Conservation (phyloP, 2,329 filamentous ascomycete genomes). For the Paracoccidioides lutzii region DNA sequence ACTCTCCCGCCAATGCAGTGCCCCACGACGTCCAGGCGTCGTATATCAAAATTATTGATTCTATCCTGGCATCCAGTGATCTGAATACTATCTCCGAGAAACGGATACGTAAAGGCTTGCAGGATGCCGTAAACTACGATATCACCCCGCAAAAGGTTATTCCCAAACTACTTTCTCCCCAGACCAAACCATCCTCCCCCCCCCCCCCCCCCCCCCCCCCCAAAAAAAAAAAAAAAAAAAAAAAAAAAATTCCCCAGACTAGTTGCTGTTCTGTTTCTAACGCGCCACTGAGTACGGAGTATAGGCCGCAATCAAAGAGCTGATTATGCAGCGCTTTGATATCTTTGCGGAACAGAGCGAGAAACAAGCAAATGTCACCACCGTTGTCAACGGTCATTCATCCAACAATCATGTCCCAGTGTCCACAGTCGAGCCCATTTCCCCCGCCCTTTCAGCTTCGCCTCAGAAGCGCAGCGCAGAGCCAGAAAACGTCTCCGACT, state of each 20-base stretch:
- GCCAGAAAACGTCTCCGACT: constrained; percentile 30
- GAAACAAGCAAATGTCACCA: constrained; percentile 4
- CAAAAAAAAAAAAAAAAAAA: too few relatives aligned
- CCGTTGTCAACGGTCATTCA: constrained; percentile 25
- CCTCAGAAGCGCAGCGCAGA: constrained; percentile 31
- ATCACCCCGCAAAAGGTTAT: constrained; percentile 49
- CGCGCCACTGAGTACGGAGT: neutral
- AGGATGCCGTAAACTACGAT: constrained; percentile 48
- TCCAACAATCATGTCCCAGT: constrained; percentile 13
- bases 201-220: neutral
- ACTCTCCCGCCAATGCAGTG: constrained; percentile 25
- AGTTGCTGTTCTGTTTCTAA: neutral
- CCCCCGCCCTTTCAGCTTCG: constrained; percentile 22
- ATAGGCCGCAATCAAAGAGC: constrained; percentile 54
- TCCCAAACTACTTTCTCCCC: neutral
- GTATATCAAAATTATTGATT: constrained; percentile 49
- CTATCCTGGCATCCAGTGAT: constrained; percentile 47
- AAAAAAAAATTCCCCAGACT: neutral
- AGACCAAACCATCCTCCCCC: constrained; percentile 6
- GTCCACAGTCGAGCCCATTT: constrained; percentile 18
- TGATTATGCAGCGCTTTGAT: constrained; percentile 65
- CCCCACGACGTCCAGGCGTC: constrained; percentile 36
- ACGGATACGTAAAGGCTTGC: constrained; percentile 50
- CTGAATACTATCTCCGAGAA: constrained; percentile 54
- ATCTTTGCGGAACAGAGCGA: constrained; percentile 41